Base-by-base conservation (phyloP, 345 rosid genomes). In the Carallia brachiata region DNA sequence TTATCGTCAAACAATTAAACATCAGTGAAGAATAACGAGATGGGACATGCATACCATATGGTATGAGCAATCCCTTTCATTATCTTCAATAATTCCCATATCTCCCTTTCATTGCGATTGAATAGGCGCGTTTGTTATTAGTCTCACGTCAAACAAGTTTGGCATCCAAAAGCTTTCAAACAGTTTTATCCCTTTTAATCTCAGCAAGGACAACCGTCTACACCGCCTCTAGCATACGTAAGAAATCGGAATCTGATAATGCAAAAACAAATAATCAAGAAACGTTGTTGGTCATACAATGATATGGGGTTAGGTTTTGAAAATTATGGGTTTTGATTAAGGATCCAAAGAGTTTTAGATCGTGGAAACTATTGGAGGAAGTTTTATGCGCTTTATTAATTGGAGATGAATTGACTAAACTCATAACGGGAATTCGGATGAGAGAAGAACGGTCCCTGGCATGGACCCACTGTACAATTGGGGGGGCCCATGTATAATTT, bases 11-110 rank as follows among this genome's bases (percentile, higher is more conserved):
- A 48, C 18, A 8, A 8, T 15, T 52, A 53, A 13, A 32, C 32
- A 40, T 40, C 36, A 68, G 36, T 1, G 58, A 58, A 70, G 74
- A 75, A 70, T 61, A 75, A 75, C 73, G 65, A 61, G 80, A 75
- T 72, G 78, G 76, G 86, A 72, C 82, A 61, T 77, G 30, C 58
- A 63, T 67, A 74, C 62, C 60, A 63, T 77, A 67, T 59, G 65
- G 27, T 53, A 48, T 30, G 60, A 13, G 50, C 65, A 50, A 72
- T 79, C 79, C 63, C 40, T 78, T 78, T 67, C 73, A 55, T 30
- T 65, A 70, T 70, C 74, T 54, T 66, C 66, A 63, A 72, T 72
- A 75, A 80, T 75, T 79, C 65, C 69, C 61, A 31, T 66, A 48
- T 30, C 69, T 68, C 44, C 32, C 62, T 66, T 62, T 70, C 64